Evolutionary conservation across 176 grass and related monocot genomes (phyloP).

Genomic region (Triticum dicoccoides): DNA sequence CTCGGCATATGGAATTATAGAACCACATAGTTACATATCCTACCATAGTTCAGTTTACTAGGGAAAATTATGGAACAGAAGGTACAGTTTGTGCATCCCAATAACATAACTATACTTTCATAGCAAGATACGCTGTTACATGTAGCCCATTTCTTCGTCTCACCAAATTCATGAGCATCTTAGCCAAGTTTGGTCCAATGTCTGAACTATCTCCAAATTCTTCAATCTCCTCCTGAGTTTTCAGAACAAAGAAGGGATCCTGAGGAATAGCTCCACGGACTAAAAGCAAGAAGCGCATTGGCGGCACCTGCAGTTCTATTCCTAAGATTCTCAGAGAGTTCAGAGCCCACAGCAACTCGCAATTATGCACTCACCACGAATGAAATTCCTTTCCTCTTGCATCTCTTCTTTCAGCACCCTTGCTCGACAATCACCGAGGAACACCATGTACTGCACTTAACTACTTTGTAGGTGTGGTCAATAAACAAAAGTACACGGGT

Average conservation of each 20-base stretch:
- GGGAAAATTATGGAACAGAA: neutral
- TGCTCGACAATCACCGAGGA: conserved; percentile 57
- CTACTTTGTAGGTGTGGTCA: conserved; percentile 64
- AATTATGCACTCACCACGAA: conserved; percentile 70
- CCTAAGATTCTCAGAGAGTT: conserved; percentile 65
- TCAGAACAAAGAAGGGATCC: conserved; percentile 68
- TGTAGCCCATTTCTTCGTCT: conserved; percentile 65
- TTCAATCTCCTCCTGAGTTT: conserved; percentile 73
- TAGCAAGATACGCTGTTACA: too few species aligned
- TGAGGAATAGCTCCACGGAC: conserved; percentile 54
- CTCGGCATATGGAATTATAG: neutral
- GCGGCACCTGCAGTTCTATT: conserved; percentile 51
- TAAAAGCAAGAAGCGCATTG: conserved; percentile 73
- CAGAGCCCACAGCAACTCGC: conserved; percentile 56
- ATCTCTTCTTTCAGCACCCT: conserved; percentile 74
- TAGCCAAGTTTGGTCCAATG: conserved; percentile 66
- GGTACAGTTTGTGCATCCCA: neutral
- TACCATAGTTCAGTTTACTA: conserved; percentile 15
- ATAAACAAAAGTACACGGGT: conserved; percentile 69
- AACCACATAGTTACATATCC: neutral
- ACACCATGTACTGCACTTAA: conserved; percentile 55
- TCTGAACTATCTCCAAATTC: conserved; percentile 72
- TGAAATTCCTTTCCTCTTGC: conserved; percentile 60
- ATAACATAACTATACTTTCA: conserved; percentile 35
- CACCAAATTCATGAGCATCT: conserved; percentile 75